These are phyloP conservation scores for Cercospora nicotianae DNA, from an alignment of 2,329 filamentous ascomycete genomes.

Conservation along the genomic window DNA sequence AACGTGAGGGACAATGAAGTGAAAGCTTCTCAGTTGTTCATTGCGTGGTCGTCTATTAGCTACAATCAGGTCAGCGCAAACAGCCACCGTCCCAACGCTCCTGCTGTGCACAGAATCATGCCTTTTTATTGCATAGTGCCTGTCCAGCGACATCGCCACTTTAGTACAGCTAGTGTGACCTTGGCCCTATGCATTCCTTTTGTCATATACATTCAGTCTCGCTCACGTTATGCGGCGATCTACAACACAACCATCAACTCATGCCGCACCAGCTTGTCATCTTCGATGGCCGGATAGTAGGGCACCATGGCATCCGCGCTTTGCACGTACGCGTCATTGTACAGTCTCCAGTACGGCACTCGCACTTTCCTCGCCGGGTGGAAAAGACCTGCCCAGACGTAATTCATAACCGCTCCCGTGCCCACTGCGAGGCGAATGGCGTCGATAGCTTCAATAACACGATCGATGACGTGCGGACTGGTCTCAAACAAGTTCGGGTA, in stretches of 20 bases:
- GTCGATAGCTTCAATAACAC: slow-evolving; percentile 96
- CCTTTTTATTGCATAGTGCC: not conserved
- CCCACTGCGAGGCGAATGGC: slow-evolving; percentile 92
- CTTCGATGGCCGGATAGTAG: slow-evolving; percentile 85
- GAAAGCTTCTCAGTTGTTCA: not conserved
- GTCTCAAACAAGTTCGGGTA: slow-evolving; percentile 98
- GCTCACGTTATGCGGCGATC: not conserved
- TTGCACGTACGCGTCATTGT: slow-evolving; percentile 96
- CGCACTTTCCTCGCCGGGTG: slow-evolving; percentile 94
- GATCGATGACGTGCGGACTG: slow-evolving; percentile 95
- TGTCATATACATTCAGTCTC: not conserved
- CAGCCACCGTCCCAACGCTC: not conserved
- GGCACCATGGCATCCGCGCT: slow-evolving; percentile 92
- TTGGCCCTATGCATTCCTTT: not conserved
- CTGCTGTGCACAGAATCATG: not conserved
- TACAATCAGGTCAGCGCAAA: slow-evolving; percentile 1
- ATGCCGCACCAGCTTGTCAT: slow-evolving; percentile 73
- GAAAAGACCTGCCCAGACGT: slow-evolving; percentile 96
- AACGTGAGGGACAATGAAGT: not conserved
- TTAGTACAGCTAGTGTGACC: not conserved
- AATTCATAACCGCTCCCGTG: slow-evolving; percentile 91
- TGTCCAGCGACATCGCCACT: not conserved
- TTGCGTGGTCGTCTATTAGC: not conserved
- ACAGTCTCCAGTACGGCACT: slow-evolving; percentile 91
- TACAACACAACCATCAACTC: slow-evolving; percentile 31